Conservation (phyloP, 768 basidiomycete genomes). For the Podaxis rugospora region DNA sequence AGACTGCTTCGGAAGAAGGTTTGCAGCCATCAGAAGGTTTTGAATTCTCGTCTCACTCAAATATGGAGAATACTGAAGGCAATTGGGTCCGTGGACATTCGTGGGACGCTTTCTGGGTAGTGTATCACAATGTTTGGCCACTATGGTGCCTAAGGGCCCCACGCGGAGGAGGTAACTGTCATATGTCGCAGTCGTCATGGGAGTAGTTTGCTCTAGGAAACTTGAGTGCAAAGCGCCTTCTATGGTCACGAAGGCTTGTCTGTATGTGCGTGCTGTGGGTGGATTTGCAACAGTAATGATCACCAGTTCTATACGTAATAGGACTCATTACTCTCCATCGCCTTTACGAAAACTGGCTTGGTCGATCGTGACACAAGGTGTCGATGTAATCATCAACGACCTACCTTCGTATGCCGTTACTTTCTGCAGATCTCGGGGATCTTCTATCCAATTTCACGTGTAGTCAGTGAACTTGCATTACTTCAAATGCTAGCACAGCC, state of each 20-base stretch:
- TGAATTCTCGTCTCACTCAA: neutral
- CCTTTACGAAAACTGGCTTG: slow-evolving; percentile 1
- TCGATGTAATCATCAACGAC: slow-evolving; percentile 5
- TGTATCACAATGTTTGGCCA: neutral
- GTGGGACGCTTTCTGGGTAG: neutral
- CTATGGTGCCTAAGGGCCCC: neutral
- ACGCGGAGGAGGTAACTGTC: neutral
- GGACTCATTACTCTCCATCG: neutral
- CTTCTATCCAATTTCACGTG: slow-evolving; percentile 1
- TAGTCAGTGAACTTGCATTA: neutral
- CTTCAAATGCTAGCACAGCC: neutral
- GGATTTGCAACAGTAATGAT: neutral
- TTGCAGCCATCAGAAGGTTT: neutral
- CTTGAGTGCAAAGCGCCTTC: neutral
- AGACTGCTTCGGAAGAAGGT: neutral
- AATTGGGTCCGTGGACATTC: neutral
- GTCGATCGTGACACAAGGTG: slow-evolving; percentile 14
- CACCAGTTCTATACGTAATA: neutral
- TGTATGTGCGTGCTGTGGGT: neutral
- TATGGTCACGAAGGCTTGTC: neutral
- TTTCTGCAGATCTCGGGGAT: slow-evolving; percentile 5
- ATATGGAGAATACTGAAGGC: neutral
- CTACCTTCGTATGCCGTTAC: slow-evolving; percentile 12
- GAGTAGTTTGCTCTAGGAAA: neutral
- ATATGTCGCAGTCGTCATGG: neutral